Conservation (phyloP, 192 early-diverging fungal species). For the Linnemannia exigua region DNA sequence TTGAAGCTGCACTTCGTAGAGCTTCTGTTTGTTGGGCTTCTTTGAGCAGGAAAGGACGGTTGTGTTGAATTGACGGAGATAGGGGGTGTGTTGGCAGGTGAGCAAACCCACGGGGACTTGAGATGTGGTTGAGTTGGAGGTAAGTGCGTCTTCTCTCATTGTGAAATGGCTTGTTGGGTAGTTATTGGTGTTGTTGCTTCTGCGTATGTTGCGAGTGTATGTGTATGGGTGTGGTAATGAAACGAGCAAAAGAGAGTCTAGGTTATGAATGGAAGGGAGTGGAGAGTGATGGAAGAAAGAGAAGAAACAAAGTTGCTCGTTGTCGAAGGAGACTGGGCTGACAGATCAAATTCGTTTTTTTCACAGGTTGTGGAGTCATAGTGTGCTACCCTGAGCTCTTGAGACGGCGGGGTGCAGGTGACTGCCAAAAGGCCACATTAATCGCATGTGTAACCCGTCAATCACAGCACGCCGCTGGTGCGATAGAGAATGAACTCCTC, state of each 20-base stretch:
- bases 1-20: conserved; percentile 70
- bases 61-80: conserved; percentile 60
- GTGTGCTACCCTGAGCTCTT: no score
- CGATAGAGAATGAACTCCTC: no score
- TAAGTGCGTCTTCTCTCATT: background rate
- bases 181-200: background rate
- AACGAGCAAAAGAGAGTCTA: background rate
- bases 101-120: conserved; percentile 71
- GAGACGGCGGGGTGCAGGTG: no score
- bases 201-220: background rate
- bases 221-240: background rate
- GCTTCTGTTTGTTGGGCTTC: conserved; percentile 66
- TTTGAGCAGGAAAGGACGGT: conserved; percentile 66
- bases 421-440: no score
- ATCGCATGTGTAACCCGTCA: no score
- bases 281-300: background rate
- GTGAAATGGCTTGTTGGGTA: background rate
- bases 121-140: background rate
- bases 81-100: conserved; percentile 73
- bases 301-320: background rate
- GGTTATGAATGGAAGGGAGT: background rate
- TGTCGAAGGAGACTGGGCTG: no score
- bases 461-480: no score
- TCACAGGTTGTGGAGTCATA: no score
- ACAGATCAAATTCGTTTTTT: background rate